phyloP scores from a whole-genome alignment of 805 yeast species.

The Candida nemodendra region DNA sequence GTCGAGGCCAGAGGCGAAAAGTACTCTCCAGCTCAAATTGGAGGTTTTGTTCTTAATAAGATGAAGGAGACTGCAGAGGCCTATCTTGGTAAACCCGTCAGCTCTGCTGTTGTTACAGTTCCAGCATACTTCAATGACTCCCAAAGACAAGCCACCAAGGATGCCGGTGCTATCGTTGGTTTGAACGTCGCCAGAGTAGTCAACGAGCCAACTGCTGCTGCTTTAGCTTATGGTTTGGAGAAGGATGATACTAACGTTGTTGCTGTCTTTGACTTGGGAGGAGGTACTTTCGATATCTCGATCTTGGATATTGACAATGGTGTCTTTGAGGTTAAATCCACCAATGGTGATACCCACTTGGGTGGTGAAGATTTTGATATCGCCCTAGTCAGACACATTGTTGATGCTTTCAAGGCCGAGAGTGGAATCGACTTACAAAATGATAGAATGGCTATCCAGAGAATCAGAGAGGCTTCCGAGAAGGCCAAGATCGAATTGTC shows the following conservation, averaged over 20 bases:
- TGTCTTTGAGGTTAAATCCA: conserved; percentile 95
- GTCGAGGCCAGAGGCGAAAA: conserved; percentile 45
- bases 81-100: conserved; percentile 80
- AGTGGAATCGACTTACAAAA: conserved; percentile 52
- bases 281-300: conserved; percentile 98
- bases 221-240: conserved; percentile 92
- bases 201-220: conserved; percentile 92
- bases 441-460: conserved; percentile 62
- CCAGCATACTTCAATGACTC: conserved; percentile 91
- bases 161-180: conserved; percentile 97
- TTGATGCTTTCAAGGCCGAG: conserved; percentile 54
- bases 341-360: conserved; percentile 93
- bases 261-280: conserved; percentile 97
- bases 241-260: conserved; percentile 58
- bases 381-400: conserved; percentile 72
- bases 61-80: conserved; percentile 98
- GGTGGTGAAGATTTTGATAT: conserved; percentile 95
- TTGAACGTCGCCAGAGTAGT: conserved; percentile 86
- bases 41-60: conserved; percentile 79
- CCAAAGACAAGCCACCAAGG: conserved; percentile 92
- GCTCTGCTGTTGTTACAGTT: conserved; percentile 88
- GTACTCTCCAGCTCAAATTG: conserved; percentile 69
- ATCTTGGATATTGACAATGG: conserved; percentile 96
- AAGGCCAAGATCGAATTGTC: conserved; percentile 73
- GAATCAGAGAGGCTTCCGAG: conserved; percentile 80